Conservation (phyloP, 2,329 filamentous ascomycete genomes). For the Alternaria ventricosa region DNA sequence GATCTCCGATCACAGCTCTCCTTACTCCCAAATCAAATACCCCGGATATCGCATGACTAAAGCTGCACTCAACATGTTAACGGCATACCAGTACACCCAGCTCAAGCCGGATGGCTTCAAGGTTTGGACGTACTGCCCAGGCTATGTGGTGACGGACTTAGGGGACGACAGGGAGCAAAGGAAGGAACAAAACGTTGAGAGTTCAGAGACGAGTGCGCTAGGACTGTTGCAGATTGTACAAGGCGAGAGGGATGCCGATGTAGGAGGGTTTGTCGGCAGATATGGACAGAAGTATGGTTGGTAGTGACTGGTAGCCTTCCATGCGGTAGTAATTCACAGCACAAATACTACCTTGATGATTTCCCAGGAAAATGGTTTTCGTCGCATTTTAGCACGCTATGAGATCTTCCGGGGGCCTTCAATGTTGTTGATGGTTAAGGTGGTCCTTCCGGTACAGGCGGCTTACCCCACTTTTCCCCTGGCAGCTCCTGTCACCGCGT, state of each 20-base stretch:
- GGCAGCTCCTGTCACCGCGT: background rate
- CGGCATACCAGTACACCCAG: slow-evolving; percentile 49
- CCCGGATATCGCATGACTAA: slow-evolving; percentile 46
- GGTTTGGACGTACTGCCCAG: slow-evolving; percentile 41
- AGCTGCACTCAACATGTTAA: slow-evolving; percentile 47
- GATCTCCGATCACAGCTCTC: slow-evolving; percentile 19
- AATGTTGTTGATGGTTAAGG: background rate
- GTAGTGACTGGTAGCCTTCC: slow-evolving; percentile 1
- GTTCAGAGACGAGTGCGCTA: slow-evolving; percentile 41
- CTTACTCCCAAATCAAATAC: background rate
- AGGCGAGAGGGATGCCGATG: slow-evolving; percentile 39
- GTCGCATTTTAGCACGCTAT: background rate
- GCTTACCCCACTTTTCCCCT: background rate
- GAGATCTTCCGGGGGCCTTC: background rate
- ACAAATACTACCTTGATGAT: background rate
- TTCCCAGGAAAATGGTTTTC: background rate
- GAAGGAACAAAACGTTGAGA: slow-evolving; percentile 23
- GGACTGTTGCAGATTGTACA: slow-evolving; percentile 41
- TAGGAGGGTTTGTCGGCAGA: slow-evolving; percentile 31
- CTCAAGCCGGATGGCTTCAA: slow-evolving; percentile 32
- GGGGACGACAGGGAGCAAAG: slow-evolving; percentile 26
- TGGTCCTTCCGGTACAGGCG: background rate
- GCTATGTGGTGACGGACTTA: slow-evolving; percentile 40
- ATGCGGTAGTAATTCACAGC: background rate
- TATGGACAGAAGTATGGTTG: slow-evolving; percentile 29